A percentile compares a stretch with the other conserved stretches of the same genome.
Evolutionary conservation across 2,329 filamentous ascomycete genomes (phyloP).

Genomic region (Calonectria naviculata): DNA sequence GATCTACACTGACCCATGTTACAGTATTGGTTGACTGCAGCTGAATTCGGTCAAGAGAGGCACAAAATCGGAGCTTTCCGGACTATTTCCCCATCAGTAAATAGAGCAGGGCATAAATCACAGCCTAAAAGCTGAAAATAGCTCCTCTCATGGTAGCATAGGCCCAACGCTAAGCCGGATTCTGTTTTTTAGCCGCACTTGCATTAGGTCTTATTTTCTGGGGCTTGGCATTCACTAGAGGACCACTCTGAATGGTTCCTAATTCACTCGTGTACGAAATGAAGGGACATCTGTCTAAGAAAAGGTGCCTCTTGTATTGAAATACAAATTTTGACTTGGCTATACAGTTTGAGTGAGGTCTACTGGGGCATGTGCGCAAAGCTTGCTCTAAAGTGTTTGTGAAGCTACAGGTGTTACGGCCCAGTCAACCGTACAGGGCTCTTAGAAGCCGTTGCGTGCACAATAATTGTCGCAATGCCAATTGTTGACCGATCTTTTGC

Average conservation of each 20-base stretch:
- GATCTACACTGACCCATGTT: no score
- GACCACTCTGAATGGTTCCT: not conserved
- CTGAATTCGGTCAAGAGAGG: not conserved
- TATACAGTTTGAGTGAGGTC: not conserved
- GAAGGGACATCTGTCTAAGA: not conserved
- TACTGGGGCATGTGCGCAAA: not conserved
- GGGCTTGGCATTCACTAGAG: not conserved
- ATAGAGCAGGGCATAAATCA: not conserved
- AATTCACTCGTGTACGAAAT: not conserved
- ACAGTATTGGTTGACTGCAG: not conserved
- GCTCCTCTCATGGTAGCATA: not conserved
- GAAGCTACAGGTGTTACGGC: not conserved
- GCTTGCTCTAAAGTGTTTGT: not conserved
- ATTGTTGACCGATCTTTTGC: no score
- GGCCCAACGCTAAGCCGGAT: not conserved
- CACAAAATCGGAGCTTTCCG: not conserved
- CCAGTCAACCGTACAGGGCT: no score
- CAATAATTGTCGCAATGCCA: no score
- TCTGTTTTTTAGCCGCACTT: not conserved
- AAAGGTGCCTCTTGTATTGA: not conserved
- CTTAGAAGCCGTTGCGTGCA: no score
- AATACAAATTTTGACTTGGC: not conserved
- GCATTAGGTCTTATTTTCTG: not conserved
- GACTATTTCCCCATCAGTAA: not conserved
- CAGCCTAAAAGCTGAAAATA: not conserved